Percentiles rank a stretch among this genome's conserved stretches.
phyloP scores from a whole-genome alignment of 768 basidiomycete genomes.

The Tulasnella sp. region DNA sequence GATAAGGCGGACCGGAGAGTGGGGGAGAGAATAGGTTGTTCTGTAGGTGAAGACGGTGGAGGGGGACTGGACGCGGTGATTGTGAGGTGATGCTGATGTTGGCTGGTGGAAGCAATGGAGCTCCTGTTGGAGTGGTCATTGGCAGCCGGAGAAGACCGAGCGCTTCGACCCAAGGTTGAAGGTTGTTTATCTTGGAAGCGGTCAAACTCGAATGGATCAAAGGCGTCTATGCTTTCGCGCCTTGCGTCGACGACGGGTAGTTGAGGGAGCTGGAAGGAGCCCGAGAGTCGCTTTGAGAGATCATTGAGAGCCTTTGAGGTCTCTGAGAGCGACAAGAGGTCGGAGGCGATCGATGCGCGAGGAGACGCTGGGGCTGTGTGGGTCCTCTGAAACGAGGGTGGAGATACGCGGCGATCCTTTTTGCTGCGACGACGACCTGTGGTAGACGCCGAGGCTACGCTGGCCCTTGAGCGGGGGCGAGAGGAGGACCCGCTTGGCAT shows the following conservation, averaged over 20 bases:
- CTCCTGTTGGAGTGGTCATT: neutral
- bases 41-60: neutral
- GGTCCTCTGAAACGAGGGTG: neutral
- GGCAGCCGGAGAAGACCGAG: neutral
- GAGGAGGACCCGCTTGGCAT: neutral
- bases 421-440: constrained; percentile 2
- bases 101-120: neutral
- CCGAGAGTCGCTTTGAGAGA: constrained; percentile 9
- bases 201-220: constrained; percentile 16
- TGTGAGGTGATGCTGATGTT: neutral
- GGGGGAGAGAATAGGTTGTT: neutral
- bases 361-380: constrained; percentile 5
- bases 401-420: constrained; percentile 5
- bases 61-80: neutral
- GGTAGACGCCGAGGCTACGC: neutral
- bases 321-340: constrained; percentile 17
- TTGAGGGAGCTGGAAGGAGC: neutral
- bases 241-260: neutral
- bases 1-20: neutral
- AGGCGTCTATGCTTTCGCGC: neutral
- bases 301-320: constrained; percentile 15
- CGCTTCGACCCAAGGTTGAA: neutral
- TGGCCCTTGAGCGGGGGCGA: neutral
- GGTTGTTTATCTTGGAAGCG: constrained; percentile 6
- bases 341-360: constrained; percentile 15